phyloP scores from a whole-genome alignment of 169 alveolate species.

The Toxoplasma gondii region DNA sequence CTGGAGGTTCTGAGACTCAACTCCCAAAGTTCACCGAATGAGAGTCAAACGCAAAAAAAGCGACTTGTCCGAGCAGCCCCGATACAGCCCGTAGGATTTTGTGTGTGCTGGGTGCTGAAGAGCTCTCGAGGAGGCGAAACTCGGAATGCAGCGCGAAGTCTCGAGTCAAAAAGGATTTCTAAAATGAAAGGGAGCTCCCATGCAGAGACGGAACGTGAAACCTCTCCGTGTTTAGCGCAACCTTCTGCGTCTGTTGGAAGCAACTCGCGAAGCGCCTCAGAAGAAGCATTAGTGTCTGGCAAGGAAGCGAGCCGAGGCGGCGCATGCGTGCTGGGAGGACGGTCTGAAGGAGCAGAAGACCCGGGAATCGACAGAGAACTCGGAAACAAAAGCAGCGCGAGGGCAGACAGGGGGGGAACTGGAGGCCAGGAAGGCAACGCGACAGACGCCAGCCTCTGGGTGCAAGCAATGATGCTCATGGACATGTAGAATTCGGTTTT shows the following conservation, averaged over 20 bases:
- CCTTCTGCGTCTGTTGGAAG: no score
- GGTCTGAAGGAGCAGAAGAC: neutral
- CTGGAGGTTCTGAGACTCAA: neutral
- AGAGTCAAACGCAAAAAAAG: neutral
- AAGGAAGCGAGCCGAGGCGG: neutral
- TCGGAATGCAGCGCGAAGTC: neutral
- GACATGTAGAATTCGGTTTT: neutral
- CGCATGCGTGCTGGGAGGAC: neutral
- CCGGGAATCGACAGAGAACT: no score
- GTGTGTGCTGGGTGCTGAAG: conserved; percentile 24
- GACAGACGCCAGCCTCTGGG: neutral
- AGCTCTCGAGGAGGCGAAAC: neutral
- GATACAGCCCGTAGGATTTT: conserved; percentile 7
- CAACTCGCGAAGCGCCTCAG: no score
- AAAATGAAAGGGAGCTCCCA: neutral
- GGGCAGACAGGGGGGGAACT: neutral
- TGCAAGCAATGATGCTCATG: neutral
- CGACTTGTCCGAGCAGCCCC: conserved; percentile 11
- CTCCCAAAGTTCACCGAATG: neutral
- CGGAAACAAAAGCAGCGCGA: no score
- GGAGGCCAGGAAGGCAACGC: neutral
- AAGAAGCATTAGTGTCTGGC: neutral
- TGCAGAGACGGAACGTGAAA: no score
- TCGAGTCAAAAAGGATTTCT: neutral
- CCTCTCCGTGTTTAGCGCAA: no score